phyloP scores from a whole-genome alignment of 2,329 filamentous ascomycete species.

The Ascochyta fabae region DNA sequence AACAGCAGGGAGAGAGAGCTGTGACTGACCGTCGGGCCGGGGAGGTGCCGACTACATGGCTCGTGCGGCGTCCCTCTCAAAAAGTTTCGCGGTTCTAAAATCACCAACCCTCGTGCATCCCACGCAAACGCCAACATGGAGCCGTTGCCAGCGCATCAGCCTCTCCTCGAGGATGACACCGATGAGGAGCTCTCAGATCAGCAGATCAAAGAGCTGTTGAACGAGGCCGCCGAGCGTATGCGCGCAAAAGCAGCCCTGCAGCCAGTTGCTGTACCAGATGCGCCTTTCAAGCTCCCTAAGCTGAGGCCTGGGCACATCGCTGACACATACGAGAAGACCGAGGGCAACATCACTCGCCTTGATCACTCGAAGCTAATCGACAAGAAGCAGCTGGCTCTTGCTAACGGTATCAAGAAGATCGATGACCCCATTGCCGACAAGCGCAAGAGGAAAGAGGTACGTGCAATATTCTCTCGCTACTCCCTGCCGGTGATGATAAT shows the following conservation, averaged over 20 bases:
- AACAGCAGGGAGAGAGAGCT: constrained; percentile 17
- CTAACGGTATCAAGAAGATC: constrained; percentile 59
- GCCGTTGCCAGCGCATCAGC: constrained; percentile 45
- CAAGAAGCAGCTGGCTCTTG: constrained; percentile 55
- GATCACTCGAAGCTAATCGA: constrained; percentile 60
- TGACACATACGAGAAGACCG: constrained; percentile 61
- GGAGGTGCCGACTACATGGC: constrained; percentile 27
- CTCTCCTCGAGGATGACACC: constrained; percentile 40
- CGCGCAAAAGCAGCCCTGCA: constrained; percentile 48
- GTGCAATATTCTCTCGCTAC: constrained; percentile 36
- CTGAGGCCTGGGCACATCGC: constrained; percentile 56
- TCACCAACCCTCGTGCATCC: constrained; percentile 33
- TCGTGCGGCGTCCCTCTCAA: constrained; percentile 26
- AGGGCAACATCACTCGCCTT: constrained; percentile 60
- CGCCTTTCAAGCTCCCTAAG: constrained; percentile 58
- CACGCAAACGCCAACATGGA: constrained; percentile 44
- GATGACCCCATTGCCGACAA: constrained; percentile 60
- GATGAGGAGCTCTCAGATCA: constrained; percentile 65
- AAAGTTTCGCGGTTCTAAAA: constrained; percentile 34
- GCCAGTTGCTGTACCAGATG: constrained; percentile 36
- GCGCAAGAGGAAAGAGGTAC: constrained; percentile 60
- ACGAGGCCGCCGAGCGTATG: constrained; percentile 67
- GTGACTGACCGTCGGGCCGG: constrained; percentile 6
- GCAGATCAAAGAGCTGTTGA: constrained; percentile 68
- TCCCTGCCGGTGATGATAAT: constrained; percentile 73